A percentile compares a stretch with the other conserved stretches of the same genome.
Conservation (phyloP, 192 early-diverging fungal genomes). For the Coemansia sp. region DNA sequence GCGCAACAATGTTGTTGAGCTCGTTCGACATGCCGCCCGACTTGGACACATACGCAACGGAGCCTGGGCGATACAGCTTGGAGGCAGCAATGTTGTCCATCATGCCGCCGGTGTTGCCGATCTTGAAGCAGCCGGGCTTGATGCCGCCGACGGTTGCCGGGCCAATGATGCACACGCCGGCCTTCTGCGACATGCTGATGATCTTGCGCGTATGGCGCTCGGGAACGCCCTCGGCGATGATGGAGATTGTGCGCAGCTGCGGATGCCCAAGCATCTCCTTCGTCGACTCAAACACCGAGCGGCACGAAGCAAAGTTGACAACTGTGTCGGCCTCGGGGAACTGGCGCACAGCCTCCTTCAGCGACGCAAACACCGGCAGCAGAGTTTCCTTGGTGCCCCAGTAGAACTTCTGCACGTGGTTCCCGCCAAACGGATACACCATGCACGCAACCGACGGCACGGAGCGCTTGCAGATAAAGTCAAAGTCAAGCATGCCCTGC, state of each 20-base stretch:
- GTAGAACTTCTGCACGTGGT: constrained; percentile 99
- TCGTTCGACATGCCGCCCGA: constrained; percentile 99
- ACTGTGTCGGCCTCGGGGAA: constrained; percentile 93
- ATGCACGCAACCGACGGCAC: constrained; percentile 95
- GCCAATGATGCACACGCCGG: constrained; percentile 87
- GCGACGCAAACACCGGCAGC: constrained; percentile 86
- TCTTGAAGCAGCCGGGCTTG: constrained; percentile 99
- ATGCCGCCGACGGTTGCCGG: constrained; percentile 99
- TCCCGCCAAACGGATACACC: constrained; percentile 99
- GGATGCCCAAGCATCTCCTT: constrained; percentile 77
- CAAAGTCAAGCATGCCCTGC: constrained; percentile 99
- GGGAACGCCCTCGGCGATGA: constrained; percentile 99
- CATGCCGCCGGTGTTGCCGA: constrained; percentile 99
- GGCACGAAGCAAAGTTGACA: constrained; percentile 98
- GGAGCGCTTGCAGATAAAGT: constrained; percentile 94
- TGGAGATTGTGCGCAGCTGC: constrained; percentile 92
- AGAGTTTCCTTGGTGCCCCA: constrained; percentile 99
- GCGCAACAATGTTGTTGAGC: constrained; percentile 98
- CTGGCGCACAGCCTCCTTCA: constrained; percentile 77
- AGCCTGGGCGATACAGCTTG: constrained; percentile 95
- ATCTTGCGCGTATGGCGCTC: constrained; percentile 94
- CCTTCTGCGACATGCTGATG: constrained; percentile 76
- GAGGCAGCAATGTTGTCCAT: constrained; percentile 99
- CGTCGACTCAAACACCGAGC: constrained; percentile 91
- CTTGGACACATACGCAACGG: constrained; percentile 98